Base-by-base conservation (phyloP, 1,284 basidiomycete genomes). In the Earliella scabrosa region DNA sequence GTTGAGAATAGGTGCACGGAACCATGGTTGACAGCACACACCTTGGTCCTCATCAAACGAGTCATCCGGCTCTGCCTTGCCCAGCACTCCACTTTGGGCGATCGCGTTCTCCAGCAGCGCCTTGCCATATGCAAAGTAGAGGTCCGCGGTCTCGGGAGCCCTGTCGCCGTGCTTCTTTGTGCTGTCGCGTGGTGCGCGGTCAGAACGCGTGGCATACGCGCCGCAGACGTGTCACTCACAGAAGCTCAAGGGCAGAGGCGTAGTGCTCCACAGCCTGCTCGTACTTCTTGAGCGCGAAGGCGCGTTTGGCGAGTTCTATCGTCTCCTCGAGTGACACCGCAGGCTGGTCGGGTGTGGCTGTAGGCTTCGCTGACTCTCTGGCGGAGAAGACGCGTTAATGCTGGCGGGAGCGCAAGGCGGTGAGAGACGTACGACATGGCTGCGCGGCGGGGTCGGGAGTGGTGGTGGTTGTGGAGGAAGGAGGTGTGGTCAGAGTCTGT, bases 41-140 rank as follows among this genome's bases (percentile, higher is more conserved):
- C 72, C 70, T 58, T 59, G 51, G 13, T 54, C 60, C 77, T 78
- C 75, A 68, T 75, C 77, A 49, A 73, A 73, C 0, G 75, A 75
- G 11, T 83, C 78, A 45, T 86, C 84, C 9, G 81, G 75, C 59
- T 88, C 82, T 46, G 93, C 90, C 70, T 93, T 93, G 4, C 92
- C 93, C 56, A 96, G 74, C n/a, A 95, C 93, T 1, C 86, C 82
- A 54, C 77, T 87, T 68, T 93, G 90, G 4, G 82, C 72, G 58
- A 95, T 90, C 1, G 93, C 94, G 63, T 95, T 92, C 77, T 96
- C 93, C 57, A 94, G 79, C 39, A 96, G 74, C 6, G 94, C 91
- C 70, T 88, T 92, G 9, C 94, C 94, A 66, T 97, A 97, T 14
- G 82, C 77, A 59, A 95, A 88, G 60, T 96, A 91, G 26, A 95